Evolutionary conservation across 2,329 filamentous ascomycete species (phyloP).

Genomic region (Dactylellina cionopaga): DNA sequence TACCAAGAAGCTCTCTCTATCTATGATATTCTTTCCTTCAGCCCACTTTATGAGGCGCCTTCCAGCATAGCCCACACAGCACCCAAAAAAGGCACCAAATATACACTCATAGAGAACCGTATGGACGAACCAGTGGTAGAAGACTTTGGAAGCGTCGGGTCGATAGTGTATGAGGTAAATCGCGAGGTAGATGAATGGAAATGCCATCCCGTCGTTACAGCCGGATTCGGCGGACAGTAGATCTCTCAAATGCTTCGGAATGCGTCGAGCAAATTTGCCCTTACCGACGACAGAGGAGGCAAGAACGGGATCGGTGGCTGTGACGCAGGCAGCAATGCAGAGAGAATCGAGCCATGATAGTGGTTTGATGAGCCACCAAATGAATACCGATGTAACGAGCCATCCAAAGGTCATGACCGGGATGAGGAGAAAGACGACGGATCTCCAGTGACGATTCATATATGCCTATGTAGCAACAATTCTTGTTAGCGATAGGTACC

Average conservation of each 20-base stretch:
- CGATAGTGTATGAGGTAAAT: slow-evolving; percentile 88
- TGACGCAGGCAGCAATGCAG: slow-evolving; percentile 89
- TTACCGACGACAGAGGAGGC: slow-evolving; percentile 98
- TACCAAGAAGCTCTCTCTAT: slow-evolving; percentile 95
- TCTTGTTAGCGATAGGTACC: slow-evolving; percentile 1
- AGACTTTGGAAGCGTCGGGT: slow-evolving; percentile 73
- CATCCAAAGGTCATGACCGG: slow-evolving; percentile 98
- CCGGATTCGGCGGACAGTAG: slow-evolving; percentile 94
- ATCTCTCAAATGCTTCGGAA: slow-evolving; percentile 96
- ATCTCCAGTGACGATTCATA: slow-evolving; percentile 98
- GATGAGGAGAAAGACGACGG: slow-evolving; percentile 84
- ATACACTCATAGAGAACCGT: slow-evolving; percentile 96
- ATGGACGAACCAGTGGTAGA: slow-evolving; percentile 86
- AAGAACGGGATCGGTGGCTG: slow-evolving; percentile 94
- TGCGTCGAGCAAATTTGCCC: slow-evolving; percentile 96
- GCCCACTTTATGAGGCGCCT: slow-evolving; percentile 89
- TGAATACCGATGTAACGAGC: slow-evolving; percentile 89
- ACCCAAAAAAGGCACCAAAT: slow-evolving; percentile 89
- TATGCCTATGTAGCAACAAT: slow-evolving; percentile 66
- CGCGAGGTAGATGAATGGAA: slow-evolving; percentile 93
- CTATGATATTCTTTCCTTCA: slow-evolving; percentile 85
- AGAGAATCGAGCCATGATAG: slow-evolving; percentile 91
- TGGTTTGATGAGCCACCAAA: slow-evolving; percentile 86
- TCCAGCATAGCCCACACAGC: slow-evolving; percentile 85
- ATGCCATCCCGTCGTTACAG: slow-evolving; percentile 99